A percentile compares a stretch with the other conserved stretches of the same genome.
These are phyloP conservation scores for Saccharomyces hybrid DNA, from an alignment of 1,139 yeast species.

Conservation along the genomic window DNA sequence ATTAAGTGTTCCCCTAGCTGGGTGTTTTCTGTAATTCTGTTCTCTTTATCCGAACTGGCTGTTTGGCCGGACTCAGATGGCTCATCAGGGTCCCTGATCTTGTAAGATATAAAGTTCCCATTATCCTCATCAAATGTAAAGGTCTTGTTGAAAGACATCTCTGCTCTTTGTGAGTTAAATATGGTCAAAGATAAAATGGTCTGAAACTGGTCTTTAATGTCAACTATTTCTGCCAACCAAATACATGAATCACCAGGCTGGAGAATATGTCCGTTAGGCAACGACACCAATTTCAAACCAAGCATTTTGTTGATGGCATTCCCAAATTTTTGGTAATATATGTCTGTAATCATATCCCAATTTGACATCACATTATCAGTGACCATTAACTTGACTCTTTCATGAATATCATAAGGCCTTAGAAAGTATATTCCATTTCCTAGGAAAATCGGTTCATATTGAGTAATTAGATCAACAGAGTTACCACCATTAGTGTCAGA, in stretches of 20 bases:
- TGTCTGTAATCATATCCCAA: slow-evolving; percentile 4
- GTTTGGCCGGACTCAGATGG: not conserved
- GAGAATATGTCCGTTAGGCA: slow-evolving; percentile 14
- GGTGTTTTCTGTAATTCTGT: not conserved
- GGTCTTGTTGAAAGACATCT: not conserved
- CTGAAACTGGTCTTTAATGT: slow-evolving; percentile 13
- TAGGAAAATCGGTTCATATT: slow-evolving; percentile 21
- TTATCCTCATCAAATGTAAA: not conserved
- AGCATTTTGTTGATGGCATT: slow-evolving; percentile 18
- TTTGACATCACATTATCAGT: slow-evolving; percentile 12
- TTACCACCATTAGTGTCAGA: slow-evolving; percentile 1
- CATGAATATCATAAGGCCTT: slow-evolving; percentile 7
- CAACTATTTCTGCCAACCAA: slow-evolving; percentile 23
- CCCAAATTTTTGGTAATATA: slow-evolving; percentile 12
- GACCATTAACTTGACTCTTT: slow-evolving; percentile 16
- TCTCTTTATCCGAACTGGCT: not conserved
- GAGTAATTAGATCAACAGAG: slow-evolving; percentile 14
- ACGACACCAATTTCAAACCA: slow-evolving; percentile 11
- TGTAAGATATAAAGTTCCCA: not conserved
- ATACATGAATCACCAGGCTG: slow-evolving; percentile 15
- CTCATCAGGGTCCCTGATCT: not conserved
- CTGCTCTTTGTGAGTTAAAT: not conserved
- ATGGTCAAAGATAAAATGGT: slow-evolving; percentile 1
- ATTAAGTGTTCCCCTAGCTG: not conserved
- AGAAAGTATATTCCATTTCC: slow-evolving; percentile 23